Evolutionary conservation across 345 rosid species (phyloP).

Genomic region (Melastoma malabathricum): DNA sequence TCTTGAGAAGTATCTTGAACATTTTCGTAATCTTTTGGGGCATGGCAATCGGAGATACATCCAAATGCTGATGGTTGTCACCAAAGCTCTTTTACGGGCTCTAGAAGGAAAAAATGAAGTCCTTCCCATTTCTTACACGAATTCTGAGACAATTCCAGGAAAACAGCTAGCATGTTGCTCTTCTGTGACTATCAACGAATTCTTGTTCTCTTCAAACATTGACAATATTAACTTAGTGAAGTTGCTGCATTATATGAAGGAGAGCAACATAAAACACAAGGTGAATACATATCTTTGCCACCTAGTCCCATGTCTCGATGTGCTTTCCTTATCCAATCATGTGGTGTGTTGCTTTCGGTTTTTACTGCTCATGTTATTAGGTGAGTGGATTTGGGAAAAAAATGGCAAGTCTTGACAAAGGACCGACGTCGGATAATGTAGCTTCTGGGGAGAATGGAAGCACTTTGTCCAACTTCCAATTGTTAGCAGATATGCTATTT

Average conservation of each 20-base stretch:
- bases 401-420: slow-evolving; percentile 30
- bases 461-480: slow-evolving; percentile 58
- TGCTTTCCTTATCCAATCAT: slow-evolving; percentile 5
- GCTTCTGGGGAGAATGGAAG: slow-evolving; percentile 32
- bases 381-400: slow-evolving; percentile 71
- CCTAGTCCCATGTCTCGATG: slow-evolving; percentile 6
- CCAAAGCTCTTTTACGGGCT: slow-evolving; percentile 48
- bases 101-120: slow-evolving; percentile 25
- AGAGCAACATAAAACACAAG: slow-evolving; percentile 83
- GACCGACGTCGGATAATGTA: slow-evolving; percentile 14
- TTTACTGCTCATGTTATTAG: slow-evolving; percentile 16
- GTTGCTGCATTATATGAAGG: slow-evolving; percentile 58
- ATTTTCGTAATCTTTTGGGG: slow-evolving; percentile 59
- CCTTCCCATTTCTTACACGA: slow-evolving; percentile 15
- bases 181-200: slow-evolving; percentile 75
- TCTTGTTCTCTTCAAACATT: slow-evolving; percentile 62
- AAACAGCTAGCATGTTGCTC: slow-evolving; percentile 21
- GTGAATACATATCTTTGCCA: slow-evolving; percentile 21
- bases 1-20: slow-evolving; percentile 55
- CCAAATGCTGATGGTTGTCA: slow-evolving; percentile 67
- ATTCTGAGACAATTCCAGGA: slow-evolving; percentile 19
- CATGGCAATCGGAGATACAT: slow-evolving; percentile 89
- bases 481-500: slow-evolving; percentile 46
- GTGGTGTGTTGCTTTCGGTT: neutral
- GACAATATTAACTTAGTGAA: slow-evolving; percentile 86